Percentiles rank a stretch among this genome's conserved stretches.
Conservation (phyloP, 139 green algal genomes). For the Chlamydomonas sphaeroides region DNA sequence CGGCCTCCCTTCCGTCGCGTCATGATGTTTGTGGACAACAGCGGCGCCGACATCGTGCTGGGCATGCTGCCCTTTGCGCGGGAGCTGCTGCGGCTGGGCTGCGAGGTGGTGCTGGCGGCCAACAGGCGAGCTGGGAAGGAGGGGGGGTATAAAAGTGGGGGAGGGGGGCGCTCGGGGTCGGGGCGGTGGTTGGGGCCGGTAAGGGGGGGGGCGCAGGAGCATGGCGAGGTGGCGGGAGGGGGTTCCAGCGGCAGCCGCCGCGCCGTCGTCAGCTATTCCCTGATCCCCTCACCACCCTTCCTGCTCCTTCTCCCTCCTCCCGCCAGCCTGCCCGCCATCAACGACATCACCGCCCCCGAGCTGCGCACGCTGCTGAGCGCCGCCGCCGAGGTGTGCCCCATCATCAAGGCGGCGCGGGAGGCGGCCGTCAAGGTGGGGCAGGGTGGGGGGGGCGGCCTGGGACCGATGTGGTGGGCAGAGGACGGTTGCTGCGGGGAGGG, state of each 20-base stretch:
- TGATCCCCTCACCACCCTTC: too few relatives aligned
- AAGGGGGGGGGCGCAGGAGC: too few relatives aligned
- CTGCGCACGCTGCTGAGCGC: conserved; percentile 68
- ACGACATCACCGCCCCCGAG: conserved; percentile 96
- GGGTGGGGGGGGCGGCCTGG: not conserved
- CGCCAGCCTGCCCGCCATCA: conserved; percentile 90
- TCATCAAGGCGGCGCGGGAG: conserved; percentile 67
- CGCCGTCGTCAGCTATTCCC: too few relatives aligned
- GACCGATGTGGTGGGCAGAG: not conserved
- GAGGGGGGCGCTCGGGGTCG: too few relatives aligned
- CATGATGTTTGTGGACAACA: conserved; percentile 98
- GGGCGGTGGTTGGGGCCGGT: too few relatives aligned
- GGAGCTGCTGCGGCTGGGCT: conserved; percentile 89
- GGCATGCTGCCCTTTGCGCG: conserved; percentile 95
- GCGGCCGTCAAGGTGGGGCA: conserved; percentile 51
- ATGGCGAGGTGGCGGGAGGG: too few relatives aligned
- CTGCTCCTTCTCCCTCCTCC: too few relatives aligned
- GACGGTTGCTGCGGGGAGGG: too few relatives aligned
- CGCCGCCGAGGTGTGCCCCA: conserved; percentile 64
- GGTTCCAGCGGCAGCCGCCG: too few relatives aligned
- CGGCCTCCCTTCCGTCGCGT: conserved; percentile 63
- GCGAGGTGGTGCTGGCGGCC: conserved; percentile 93
- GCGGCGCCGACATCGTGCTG: conserved; percentile 94
- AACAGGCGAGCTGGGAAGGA: conserved; percentile 65
- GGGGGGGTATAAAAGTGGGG: too few relatives aligned